A percentile compares a stretch with the other conserved stretches of the same genome.
These are phyloP conservation scores for Xylaria telfairii DNA, from an alignment of 495 filamentous ascomycete species.

Conservation along the genomic window DNA sequence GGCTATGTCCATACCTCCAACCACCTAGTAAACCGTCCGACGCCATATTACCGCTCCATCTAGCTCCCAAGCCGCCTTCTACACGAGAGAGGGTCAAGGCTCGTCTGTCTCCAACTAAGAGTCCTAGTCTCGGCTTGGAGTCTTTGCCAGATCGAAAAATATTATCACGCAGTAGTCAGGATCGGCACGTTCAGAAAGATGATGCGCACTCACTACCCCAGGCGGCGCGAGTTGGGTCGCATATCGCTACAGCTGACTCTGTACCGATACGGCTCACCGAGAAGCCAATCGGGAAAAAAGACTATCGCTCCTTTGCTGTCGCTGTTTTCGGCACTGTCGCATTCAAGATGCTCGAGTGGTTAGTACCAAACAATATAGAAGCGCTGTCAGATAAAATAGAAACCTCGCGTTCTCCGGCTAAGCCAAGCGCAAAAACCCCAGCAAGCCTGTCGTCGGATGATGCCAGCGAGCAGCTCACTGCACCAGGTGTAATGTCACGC, in stretches of 20 bases:
- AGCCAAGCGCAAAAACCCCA: slow-evolving; percentile 20
- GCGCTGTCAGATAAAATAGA: slow-evolving; percentile 46
- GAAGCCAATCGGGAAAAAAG: slow-evolving; percentile 68
- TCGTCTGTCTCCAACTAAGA: slow-evolving; percentile 18
- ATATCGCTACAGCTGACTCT: slow-evolving; percentile 12
- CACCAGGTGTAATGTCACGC: not conserved
- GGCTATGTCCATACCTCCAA: slow-evolving; percentile 67
- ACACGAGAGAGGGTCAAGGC: slow-evolving; percentile 27
- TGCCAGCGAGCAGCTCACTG: slow-evolving; percentile 11
- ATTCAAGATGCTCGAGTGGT: slow-evolving; percentile 81
- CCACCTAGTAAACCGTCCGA: slow-evolving; percentile 47
- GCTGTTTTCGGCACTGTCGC: slow-evolving; percentile 80
- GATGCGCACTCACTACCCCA: slow-evolving; percentile 28
- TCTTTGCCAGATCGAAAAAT: slow-evolving; percentile 1
- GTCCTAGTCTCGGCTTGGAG: not conserved
- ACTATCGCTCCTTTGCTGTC: slow-evolving; percentile 84
- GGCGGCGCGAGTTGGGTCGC: slow-evolving; percentile 16
- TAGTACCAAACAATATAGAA: slow-evolving; percentile 61
- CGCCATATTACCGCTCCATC: slow-evolving; percentile 44
- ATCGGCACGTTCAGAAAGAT: slow-evolving; percentile 20
- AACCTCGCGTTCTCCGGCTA: slow-evolving; percentile 10
- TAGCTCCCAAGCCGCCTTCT: slow-evolving; percentile 39
- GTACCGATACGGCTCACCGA: slow-evolving; percentile 42
- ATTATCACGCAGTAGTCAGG: not conserved
- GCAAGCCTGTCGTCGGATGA: slow-evolving; percentile 13